A percentile compares a stretch with the other conserved stretches of the same genome.
These are phyloP conservation scores for Colletotrichum sublineola DNA, from an alignment of 2,329 filamentous ascomycete species.

Conservation along the genomic window DNA sequence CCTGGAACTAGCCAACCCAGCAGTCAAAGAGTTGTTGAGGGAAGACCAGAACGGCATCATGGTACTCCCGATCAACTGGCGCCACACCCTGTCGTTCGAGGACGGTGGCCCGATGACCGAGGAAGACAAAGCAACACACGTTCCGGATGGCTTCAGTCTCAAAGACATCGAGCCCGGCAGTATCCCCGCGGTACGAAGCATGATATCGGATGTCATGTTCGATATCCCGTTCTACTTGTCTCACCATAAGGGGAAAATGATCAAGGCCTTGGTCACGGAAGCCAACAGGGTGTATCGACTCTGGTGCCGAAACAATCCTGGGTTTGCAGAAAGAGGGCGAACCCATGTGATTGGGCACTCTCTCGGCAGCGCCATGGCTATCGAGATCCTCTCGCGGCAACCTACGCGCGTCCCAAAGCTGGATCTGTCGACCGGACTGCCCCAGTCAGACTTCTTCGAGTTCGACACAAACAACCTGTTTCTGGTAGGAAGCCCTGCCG, in stretches of 20 bases:
- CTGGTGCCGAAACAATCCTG: constrained; percentile 94
- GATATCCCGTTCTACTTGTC: constrained; percentile 99
- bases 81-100: constrained; percentile 88
- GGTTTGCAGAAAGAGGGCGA: constrained; percentile 82
- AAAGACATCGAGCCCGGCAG: constrained; percentile 93
- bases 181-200: constrained; percentile 90
- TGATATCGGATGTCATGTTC: constrained; percentile 98
- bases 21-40: constrained; percentile 81
- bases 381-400: constrained; percentile 91
- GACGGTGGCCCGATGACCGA: constrained; percentile 76
- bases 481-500: constrained; percentile 88
- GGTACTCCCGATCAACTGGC: constrained; percentile 95
- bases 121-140: constrained; percentile 65
- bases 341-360: constrained; percentile 96
- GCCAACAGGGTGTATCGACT: constrained; percentile 96
- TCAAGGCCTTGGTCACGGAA: constrained; percentile 86
- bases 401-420: constrained; percentile 76
- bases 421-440: constrained; percentile 56
- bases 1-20: constrained; percentile 80
- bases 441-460: constrained; percentile 77
- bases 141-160: constrained; percentile 72
- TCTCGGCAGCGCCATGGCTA: constrained; percentile 91
- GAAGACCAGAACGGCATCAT: constrained; percentile 89
- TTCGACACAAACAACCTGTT: constrained; percentile 94
- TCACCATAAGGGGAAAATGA: constrained; percentile 95